Evolutionary conservation across 495 filamentous ascomycete genomes (phyloP).

Genomic region (Parmelia sp.): DNA sequence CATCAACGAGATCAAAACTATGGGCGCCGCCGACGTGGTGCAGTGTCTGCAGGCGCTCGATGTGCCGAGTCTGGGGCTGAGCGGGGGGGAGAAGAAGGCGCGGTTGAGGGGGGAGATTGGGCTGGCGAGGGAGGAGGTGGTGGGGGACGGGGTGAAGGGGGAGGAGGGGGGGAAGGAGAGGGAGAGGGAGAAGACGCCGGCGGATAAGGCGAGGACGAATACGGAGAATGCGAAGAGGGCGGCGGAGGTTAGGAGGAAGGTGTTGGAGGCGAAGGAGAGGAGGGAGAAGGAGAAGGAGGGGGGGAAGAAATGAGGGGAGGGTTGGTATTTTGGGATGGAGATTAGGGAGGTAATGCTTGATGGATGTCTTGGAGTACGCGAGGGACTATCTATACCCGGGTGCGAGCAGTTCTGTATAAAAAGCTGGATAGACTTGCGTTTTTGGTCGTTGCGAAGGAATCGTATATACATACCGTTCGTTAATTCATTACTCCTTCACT

Average conservation of each 20-base stretch:
- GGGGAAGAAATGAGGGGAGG: neutral
- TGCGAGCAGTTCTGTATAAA: too few relatives aligned
- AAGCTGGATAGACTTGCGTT: too few relatives aligned
- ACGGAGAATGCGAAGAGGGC: conserved; percentile 9
- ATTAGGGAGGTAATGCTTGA: too few relatives aligned
- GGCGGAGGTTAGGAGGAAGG: neutral
- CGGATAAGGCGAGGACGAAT: conserved; percentile 6
- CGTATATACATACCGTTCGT: too few relatives aligned
- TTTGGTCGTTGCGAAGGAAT: too few relatives aligned
- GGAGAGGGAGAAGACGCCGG: neutral
- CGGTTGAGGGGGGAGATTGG: conserved; percentile 20
- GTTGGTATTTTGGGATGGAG: too few relatives aligned
- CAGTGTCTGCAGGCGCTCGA: conserved; percentile 22
- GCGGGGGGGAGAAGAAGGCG: conserved; percentile 22
- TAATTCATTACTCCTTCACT: too few relatives aligned
- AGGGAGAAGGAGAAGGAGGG: neutral
- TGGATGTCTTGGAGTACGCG: too few relatives aligned
- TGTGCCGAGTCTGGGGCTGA: conserved; percentile 10
- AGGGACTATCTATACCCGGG: too few relatives aligned
- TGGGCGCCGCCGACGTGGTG: conserved; percentile 17
- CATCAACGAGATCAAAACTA: conserved; percentile 20
- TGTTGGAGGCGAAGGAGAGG: neutral
- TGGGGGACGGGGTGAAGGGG: neutral
- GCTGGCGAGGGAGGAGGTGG: conserved; percentile 6
- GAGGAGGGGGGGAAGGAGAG: neutral